These are phyloP conservation scores for Glarea lozoyensis DNA, from an alignment of 495 filamentous ascomycete genomes.

Conservation along the genomic window DNA sequence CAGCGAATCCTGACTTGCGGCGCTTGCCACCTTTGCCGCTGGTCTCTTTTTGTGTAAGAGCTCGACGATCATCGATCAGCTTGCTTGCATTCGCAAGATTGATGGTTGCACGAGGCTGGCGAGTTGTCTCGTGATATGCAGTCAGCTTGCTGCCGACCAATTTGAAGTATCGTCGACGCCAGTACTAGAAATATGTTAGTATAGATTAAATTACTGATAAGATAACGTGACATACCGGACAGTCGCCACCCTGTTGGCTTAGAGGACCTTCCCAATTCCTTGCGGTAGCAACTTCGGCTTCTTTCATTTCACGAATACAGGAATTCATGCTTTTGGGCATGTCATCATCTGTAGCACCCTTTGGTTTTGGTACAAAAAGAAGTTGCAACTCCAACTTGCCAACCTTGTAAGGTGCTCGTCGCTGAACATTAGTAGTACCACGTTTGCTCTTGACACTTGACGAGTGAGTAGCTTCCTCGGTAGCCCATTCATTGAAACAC, in stretches of 20 bases:
- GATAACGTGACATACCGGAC: conserved; percentile 62
- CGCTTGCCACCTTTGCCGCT: conserved; percentile 65
- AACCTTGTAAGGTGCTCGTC: conserved; percentile 83
- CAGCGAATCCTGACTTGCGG: conserved; percentile 88
- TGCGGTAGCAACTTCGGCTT: conserved; percentile 65
- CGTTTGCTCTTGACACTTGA: conserved; percentile 88
- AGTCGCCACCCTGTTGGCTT: conserved; percentile 95
- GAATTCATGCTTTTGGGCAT: conserved; percentile 98
- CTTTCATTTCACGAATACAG: conserved; percentile 84
- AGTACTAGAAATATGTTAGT: conserved; percentile 55
- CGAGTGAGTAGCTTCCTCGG: conserved; percentile 60
- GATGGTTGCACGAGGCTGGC: conserved; percentile 92
- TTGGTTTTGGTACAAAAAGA: conserved; percentile 86
- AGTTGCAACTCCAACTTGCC: conserved; percentile 90
- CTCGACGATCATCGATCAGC: conserved; percentile 84
- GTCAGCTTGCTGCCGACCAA: conserved; percentile 85
- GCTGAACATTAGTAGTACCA: conserved; percentile 47
- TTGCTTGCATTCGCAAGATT: conserved; percentile 90
- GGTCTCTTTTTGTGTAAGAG: conserved; percentile 71
- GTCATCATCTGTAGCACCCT: conserved; percentile 81
- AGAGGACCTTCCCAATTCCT: conserved; percentile 79
- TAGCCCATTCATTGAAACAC: conserved; percentile 97
- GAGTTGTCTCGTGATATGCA: conserved; percentile 90
- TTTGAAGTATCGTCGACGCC: conserved; percentile 96
- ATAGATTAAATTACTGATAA: conserved; percentile 4